phyloP scores from a whole-genome alignment of 257 asterid species.

The Petunia secreta region DNA sequence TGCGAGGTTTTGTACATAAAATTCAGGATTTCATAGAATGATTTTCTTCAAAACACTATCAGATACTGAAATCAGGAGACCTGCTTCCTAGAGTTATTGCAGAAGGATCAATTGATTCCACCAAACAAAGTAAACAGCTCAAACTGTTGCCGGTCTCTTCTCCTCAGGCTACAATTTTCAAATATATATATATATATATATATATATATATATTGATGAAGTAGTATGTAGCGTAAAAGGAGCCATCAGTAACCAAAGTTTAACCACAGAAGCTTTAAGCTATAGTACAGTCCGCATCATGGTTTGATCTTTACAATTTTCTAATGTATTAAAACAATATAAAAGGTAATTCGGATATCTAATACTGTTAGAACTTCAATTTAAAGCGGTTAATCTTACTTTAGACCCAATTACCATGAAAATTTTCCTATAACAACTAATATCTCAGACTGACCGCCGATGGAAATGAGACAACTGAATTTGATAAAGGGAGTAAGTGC shows the following conservation, averaged over 20 bases:
- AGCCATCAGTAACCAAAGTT: too few species aligned
- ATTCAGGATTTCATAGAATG: background rate
- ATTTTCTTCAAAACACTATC: conserved; percentile 15
- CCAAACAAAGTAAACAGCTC: background rate
- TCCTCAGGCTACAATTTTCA: background rate
- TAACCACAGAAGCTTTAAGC: too few species aligned
- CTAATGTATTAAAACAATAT: background rate
- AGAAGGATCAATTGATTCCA: conserved; percentile 11
- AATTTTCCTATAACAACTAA: conserved; percentile 17
- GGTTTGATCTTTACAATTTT: background rate
- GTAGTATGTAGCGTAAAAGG: too few species aligned
- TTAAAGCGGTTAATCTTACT: background rate
- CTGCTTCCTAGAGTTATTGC: background rate
- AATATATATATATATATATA: too few species aligned
- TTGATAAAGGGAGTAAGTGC: background rate
- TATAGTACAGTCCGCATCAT: too few species aligned
- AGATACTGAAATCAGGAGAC: conserved; percentile 5
- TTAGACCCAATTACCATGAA: background rate
- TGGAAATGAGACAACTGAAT: background rate
- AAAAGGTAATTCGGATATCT: background rate
- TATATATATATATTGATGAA: too few species aligned
- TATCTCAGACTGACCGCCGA: background rate
- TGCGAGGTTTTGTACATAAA: background rate
- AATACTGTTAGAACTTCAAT: background rate
- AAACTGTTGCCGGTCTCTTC: background rate